A percentile compares a stretch with the other conserved stretches of the same genome.
phyloP scores from a whole-genome alignment of 2,329 filamentous ascomycete genomes.

The Exophiala sp. region DNA sequence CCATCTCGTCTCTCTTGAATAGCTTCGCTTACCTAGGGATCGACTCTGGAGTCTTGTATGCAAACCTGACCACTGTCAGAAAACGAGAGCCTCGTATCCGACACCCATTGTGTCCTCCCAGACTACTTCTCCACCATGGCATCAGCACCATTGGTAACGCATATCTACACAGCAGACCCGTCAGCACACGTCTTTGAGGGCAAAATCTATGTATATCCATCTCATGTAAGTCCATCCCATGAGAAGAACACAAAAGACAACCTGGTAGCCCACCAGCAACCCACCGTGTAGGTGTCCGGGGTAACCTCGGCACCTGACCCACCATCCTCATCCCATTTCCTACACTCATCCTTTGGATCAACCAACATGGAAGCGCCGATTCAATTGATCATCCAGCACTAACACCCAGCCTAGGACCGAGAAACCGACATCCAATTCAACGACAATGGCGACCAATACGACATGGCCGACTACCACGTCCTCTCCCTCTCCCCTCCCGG shows the following conservation, averaged over 20 bases:
- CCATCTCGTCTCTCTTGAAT: neutral
- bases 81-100: too few species aligned
- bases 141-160: constrained; percentile 62
- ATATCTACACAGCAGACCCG: constrained; percentile 75
- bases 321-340: too few species aligned
- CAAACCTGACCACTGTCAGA: too few species aligned
- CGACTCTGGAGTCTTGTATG: too few species aligned
- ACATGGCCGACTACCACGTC: constrained; percentile 82
- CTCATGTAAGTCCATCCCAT: constrained; percentile 32
- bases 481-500: constrained; percentile 59
- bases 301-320: too few species aligned
- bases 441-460: constrained; percentile 82
- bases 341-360: too few species aligned
- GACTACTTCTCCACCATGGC: constrained; percentile 8
- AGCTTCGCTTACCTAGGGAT: too few species aligned
- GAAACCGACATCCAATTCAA: constrained; percentile 72
- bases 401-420: constrained; percentile 55
- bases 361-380: too few species aligned
- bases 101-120: too few species aligned
- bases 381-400: neutral
- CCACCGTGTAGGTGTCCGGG: too few species aligned
- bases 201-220: constrained; percentile 75
- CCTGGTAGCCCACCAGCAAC: too few species aligned
- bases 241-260: neutral
- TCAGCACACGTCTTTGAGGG: constrained; percentile 76